A percentile compares a stretch with the other conserved stretches of the same genome.
Conservation (phyloP, 1,284 basidiomycete genomes). For the Ceratobasidium sp. region DNA sequence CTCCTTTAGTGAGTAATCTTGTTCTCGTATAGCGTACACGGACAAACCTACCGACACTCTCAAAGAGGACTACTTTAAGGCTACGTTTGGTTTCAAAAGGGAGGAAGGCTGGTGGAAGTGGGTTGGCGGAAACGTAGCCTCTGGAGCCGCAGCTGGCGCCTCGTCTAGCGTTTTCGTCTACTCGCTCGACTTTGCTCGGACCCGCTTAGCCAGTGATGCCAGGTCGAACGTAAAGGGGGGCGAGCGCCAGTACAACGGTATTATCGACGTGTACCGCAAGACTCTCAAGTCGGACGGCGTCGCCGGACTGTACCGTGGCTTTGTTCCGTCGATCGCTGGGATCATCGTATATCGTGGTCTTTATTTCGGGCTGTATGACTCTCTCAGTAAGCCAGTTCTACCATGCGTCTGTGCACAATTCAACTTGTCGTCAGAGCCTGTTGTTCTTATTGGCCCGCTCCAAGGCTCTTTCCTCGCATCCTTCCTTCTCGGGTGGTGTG, state of each 20-base stretch:
- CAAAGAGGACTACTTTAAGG: conserved; percentile 96
- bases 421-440: conserved; percentile 70
- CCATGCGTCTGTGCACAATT: conserved; percentile 12
- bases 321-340: conserved; percentile 93
- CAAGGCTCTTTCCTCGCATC: conserved; percentile 92
- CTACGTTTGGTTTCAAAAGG: conserved; percentile 94
- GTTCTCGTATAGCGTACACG: conserved; percentile 49
- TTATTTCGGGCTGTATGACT: conserved; percentile 95
- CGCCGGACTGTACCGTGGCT: conserved; percentile 93
- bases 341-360: conserved; percentile 98
- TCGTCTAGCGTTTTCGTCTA: conserved; percentile 97
- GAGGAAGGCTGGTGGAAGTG: conserved; percentile 88
- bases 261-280: conserved; percentile 94
- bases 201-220: conserved; percentile 95
- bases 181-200: conserved; percentile 97
- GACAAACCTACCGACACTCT: conserved; percentile 47
- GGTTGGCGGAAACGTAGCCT: conserved; percentile 93
- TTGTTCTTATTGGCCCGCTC: conserved; percentile 87
- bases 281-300: conserved; percentile 90
- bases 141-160: conserved; percentile 97
- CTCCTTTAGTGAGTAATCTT: conserved; percentile 77
- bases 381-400: conserved; percentile 72
- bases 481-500: conserved; percentile 92
- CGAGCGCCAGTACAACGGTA: conserved; percentile 93
- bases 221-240: conserved; percentile 87